Conservation (phyloP, 108 stramenopile species). For the Cyclotella distinguenda region DNA sequence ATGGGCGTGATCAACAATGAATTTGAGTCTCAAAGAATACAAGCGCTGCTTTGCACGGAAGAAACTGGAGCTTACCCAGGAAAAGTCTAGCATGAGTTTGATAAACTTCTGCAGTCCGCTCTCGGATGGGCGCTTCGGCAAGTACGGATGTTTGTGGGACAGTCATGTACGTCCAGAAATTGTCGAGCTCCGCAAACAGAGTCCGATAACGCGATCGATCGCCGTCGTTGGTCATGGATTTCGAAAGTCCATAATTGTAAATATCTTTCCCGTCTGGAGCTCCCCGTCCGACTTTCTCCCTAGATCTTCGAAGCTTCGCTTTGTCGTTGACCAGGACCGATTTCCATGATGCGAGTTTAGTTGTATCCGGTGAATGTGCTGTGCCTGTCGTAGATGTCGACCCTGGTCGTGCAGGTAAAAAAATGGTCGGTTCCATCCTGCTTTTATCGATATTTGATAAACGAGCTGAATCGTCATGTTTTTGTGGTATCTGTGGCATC, state of each 20-base stretch:
- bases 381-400: not conserved
- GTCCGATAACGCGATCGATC: conserved; percentile 47
- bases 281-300: not conserved
- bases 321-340: conserved; percentile 66
- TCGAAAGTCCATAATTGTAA: conserved; percentile 64
- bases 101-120: conserved; percentile 76
- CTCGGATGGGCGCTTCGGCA: conserved; percentile 70
- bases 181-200: conserved; percentile 58
- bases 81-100: conserved; percentile 75
- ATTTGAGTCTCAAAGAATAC: not conserved
- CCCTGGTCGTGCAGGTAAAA: not conserved
- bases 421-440: no score
- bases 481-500: no score
- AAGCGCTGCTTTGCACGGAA: conserved; percentile 13
- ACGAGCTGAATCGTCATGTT: no score
- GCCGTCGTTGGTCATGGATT: conserved; percentile 15
- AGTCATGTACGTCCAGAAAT: conserved; percentile 77
- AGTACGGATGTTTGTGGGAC: conserved; percentile 50
- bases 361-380: not conserved
- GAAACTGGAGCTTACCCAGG: no score
- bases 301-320: conserved; percentile 47
- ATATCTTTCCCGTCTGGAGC: conserved; percentile 12
- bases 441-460: no score
- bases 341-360: conserved; percentile 36
- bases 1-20: not conserved